Percentiles rank a stretch among this genome's conserved stretches.
phyloP scores from a whole-genome alignment of 2,329 filamentous ascomycete species.

The Colletotrichum abscissum region DNA sequence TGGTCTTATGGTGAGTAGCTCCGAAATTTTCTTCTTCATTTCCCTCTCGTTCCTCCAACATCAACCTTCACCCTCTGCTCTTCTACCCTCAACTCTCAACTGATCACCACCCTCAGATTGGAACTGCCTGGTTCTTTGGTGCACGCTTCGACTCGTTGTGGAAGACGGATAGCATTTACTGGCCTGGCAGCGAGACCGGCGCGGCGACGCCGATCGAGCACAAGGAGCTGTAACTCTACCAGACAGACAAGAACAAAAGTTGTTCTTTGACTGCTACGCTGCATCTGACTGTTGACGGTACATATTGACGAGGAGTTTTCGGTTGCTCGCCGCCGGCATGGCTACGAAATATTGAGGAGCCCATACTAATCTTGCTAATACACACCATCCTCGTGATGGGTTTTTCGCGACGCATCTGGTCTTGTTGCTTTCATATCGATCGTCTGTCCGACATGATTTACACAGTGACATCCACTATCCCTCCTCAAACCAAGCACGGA shows the following conservation, averaged over 20 bases:
- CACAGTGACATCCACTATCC: background rate
- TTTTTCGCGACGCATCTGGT: constrained; percentile 18
- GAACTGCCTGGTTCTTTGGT: constrained; percentile 81
- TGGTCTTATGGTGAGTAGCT: constrained; percentile 75
- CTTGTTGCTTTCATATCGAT: background rate
- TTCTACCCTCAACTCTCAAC: background rate
- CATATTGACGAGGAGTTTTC: constrained; percentile 34
- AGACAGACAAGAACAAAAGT: constrained; percentile 20
- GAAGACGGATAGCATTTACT: constrained; percentile 33
- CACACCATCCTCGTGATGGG: constrained; percentile 28
- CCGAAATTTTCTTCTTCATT: constrained; percentile 15
- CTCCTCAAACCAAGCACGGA: constrained; percentile 77
- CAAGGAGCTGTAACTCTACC: constrained; percentile 33
- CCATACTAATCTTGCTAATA: constrained; percentile 37
- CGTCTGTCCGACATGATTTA: too few relatives aligned
- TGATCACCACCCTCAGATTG: constrained; percentile 65
- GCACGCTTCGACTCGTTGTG: constrained; percentile 76
- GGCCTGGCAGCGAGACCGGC: constrained; percentile 31
- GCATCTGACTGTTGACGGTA: constrained; percentile 35
- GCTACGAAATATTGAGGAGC: constrained; percentile 21
- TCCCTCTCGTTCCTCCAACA: background rate
- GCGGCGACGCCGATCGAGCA: constrained; percentile 30
- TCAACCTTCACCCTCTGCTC: background rate
- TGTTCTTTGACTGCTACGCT: constrained; percentile 26
- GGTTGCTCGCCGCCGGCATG: constrained; percentile 27